Percentiles rank a stretch among this genome's conserved stretches.
These are phyloP conservation scores for Trametes coccinea DNA, from an alignment of 768 basidiomycete genomes.

Conservation along the genomic window DNA sequence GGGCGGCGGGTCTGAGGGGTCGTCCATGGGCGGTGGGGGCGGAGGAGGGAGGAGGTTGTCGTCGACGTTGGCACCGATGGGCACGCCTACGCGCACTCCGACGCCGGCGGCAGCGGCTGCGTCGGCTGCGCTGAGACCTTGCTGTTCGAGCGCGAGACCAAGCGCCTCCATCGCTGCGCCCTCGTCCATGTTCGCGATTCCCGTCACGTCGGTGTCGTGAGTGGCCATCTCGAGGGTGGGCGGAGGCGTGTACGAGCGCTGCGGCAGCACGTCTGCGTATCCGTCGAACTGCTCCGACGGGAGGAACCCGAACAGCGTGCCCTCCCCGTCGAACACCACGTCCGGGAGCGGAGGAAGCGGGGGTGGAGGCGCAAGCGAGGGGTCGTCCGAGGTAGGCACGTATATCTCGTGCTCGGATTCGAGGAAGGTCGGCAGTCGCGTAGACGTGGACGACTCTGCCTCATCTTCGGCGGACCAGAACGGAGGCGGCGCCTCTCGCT, in stretches of 20 bases:
- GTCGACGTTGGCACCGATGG: slow-evolving; percentile 21
- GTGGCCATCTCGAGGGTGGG: slow-evolving; percentile 75
- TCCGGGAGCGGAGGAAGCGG: slow-evolving; percentile 29
- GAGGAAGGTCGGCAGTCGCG: slow-evolving; percentile 59
- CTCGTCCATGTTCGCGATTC: slow-evolving; percentile 52
- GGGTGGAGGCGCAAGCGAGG: slow-evolving; percentile 35
- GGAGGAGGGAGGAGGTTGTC: slow-evolving; percentile 60
- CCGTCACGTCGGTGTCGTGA: slow-evolving; percentile 69
- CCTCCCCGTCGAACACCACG: slow-evolving; percentile 65
- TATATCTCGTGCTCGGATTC: slow-evolving; percentile 80
- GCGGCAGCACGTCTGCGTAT: slow-evolving; percentile 62
- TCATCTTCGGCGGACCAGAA: slow-evolving; percentile 42
- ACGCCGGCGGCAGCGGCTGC: background rate
- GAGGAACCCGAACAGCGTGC: slow-evolving; percentile 72
- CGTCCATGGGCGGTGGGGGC: slow-evolving; percentile 81
- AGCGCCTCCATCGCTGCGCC: slow-evolving; percentile 59
- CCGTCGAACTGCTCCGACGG: slow-evolving; percentile 80
- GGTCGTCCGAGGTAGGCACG: slow-evolving; percentile 50
- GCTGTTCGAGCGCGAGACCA: slow-evolving; percentile 56
- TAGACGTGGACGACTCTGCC: slow-evolving; percentile 26
- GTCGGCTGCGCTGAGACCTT: slow-evolving; percentile 29
- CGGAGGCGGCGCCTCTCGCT: slow-evolving; percentile 78
- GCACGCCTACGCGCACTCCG: slow-evolving; percentile 20
- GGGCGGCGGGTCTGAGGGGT: slow-evolving; percentile 86
- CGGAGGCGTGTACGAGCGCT: slow-evolving; percentile 65